A percentile compares a stretch with the other conserved stretches of the same genome.
phyloP scores from a whole-genome alignment of 163 green algal species.

The Volvox carteri region DNA sequence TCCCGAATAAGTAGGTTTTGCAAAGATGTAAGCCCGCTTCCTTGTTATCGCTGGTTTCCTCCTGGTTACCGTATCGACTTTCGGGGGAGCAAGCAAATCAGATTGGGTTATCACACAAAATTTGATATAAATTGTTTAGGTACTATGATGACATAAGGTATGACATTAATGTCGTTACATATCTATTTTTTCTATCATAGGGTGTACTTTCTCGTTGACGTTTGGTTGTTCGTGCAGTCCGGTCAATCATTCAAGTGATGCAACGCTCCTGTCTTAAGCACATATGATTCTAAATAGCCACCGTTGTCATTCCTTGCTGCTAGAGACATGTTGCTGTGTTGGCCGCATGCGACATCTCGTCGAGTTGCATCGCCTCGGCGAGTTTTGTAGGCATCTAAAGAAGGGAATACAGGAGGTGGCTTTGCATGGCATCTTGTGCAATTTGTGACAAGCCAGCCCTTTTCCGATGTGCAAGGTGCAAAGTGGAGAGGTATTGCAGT shows the following conservation, averaged over 20 bases:
- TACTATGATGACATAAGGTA: too few species aligned
- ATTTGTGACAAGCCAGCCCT: conserved; percentile 4
- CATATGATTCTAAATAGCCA: neutral
- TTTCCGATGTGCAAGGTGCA: conserved; percentile 34
- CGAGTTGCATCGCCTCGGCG: neutral
- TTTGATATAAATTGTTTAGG: too few species aligned
- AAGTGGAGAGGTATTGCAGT: conserved; percentile 35
- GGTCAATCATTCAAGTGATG: neutral
- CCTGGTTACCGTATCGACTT: neutral
- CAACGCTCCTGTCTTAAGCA: neutral
- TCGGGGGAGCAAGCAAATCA: too few species aligned
- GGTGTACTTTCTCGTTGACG: neutral
- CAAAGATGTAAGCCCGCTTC: neutral
- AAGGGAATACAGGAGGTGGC: neutral
- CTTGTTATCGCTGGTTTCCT: neutral
- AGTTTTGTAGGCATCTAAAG: neutral
- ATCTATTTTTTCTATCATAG: too few species aligned
- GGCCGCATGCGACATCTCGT: neutral
- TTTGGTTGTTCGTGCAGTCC: neutral
- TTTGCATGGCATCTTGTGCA: conserved; percentile 20
- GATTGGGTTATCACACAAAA: too few species aligned
- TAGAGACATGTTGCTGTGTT: neutral
- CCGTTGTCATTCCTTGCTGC: neutral
- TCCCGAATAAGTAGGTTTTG: neutral
- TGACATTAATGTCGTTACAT: too few species aligned